phyloP scores from a whole-genome alignment of 2,329 filamentous ascomycete genomes.

The Pseudocercospora ulei region DNA sequence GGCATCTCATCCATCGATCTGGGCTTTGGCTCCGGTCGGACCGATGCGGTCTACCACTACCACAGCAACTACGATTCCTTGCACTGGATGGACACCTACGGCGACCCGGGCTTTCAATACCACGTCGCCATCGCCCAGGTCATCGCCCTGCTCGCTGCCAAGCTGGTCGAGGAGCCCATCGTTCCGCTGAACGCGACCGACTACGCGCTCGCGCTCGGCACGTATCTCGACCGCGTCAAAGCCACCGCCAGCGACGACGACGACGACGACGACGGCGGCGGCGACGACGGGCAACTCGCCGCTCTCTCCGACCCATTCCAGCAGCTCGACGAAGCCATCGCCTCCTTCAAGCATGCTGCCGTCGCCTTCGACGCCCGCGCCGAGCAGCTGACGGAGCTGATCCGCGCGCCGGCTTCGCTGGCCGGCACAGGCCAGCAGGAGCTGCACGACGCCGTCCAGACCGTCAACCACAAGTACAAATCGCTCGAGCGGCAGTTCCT shows the following conservation, averaged over 20 bases:
- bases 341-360: conserved; percentile 43
- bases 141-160: conserved; percentile 40
- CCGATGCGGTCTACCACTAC: conserved; percentile 58
- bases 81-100: conserved; percentile 71
- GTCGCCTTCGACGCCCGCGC: conserved; percentile 46
- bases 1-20: conserved; percentile 44
- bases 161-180: conserved; percentile 42
- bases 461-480: conserved; percentile 74
- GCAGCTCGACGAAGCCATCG: conserved; percentile 43
- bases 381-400: conserved; percentile 37
- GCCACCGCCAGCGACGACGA: conserved; percentile 26
- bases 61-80: conserved; percentile 79
- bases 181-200: conserved; percentile 42
- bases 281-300: no score
- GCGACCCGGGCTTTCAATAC: conserved; percentile 55
- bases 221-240: conserved; percentile 40
- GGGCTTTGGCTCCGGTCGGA: conserved; percentile 35
- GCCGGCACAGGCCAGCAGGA: conserved; percentile 44
- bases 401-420: conserved; percentile 35
- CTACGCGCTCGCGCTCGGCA: conserved; percentile 38
- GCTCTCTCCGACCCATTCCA: conserved; percentile 34
- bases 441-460: conserved; percentile 42
- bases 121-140: conserved; percentile 45
- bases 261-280: no score
- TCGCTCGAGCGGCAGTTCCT: conserved; percentile 70